Base-by-base conservation (phyloP, 495 filamentous ascomycete genomes). In the Penicillium macrosclerotiorum region DNA sequence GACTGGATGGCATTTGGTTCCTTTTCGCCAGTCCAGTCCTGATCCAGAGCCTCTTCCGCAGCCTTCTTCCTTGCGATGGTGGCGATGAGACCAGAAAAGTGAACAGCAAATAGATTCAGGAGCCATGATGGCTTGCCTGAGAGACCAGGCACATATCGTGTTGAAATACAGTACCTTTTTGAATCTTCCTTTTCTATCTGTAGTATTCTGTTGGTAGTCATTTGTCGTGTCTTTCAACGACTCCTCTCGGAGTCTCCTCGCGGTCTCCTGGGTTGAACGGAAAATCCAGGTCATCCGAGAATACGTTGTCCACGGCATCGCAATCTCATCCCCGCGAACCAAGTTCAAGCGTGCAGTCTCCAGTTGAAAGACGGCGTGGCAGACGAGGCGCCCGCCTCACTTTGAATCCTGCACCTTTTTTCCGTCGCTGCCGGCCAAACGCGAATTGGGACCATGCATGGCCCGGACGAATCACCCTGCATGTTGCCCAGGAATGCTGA, bases 1-100 rank as follows among this genome's bases (percentile, higher is more conserved):
- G 59, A 51, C 57, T 56, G 59, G 59, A 54, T 52, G 59, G 59
- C 57, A 60, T 63, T 63, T 63, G 59, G 59, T 63, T 63, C 59
- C 59, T 63, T 63, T 63, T 63, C 56, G 57, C 59, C 59, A 33
- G 29, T 55, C 50, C 51, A 55, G 56, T 56, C 59, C 56, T 60
- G 49, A 59, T 45, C 41, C 47, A 33, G 33, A 51, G 44, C 46
- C 47, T 49, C 47, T 42, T 49, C 40, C 42, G 44, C 49, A 50
- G 41, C 44, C 26, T 40, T 51, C 42, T 40, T 41, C 45, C 37
- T 42, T 36, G 49, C 41, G 53, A 45, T 40, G 46, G 57, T 51
- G 55, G 52, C 37, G 49, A 52, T 56, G 55, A 57, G 59, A 57
- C 45, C 40, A 54, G 59, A 60, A 63, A 63, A 63, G 59, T 63